A percentile compares a stretch with the other conserved stretches of the same genome.
These are phyloP conservation scores for Radiomyces spectabilis DNA, from an alignment of 192 early-diverging fungal genomes.

Conservation along the genomic window DNA sequence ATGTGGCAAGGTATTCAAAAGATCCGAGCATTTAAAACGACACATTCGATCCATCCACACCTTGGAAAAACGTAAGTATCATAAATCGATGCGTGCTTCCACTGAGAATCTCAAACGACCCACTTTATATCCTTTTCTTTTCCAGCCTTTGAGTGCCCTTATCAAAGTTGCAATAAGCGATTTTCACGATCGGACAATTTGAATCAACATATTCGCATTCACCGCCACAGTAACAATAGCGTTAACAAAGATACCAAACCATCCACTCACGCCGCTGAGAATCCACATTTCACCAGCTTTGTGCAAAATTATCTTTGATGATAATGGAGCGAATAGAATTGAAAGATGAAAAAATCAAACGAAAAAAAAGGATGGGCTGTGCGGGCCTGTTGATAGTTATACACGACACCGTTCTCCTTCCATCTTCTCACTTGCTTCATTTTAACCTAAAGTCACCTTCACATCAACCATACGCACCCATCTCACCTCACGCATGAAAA, in stretches of 20 bases:
- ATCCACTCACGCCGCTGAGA: neutral
- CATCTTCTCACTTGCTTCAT: neutral
- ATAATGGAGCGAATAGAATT: too few species aligned
- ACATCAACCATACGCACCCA: too few species aligned
- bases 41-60: slow-evolving; percentile 56
- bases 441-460: neutral
- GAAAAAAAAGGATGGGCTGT: neutral
- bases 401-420: neutral
- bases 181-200: slow-evolving; percentile 50
- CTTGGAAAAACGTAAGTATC: slow-evolving; percentile 52
- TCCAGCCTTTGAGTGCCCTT: slow-evolving; percentile 43
- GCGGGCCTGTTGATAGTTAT: neutral
- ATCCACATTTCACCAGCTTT: slow-evolving; percentile 1
- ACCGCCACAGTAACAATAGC: slow-evolving; percentile 31
- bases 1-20: slow-evolving; percentile 53
- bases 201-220: slow-evolving; percentile 49
- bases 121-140: neutral
- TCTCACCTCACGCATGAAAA: too few species aligned
- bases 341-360: too few species aligned
- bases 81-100: too few species aligned
- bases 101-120: too few species aligned
- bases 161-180: slow-evolving; percentile 42
- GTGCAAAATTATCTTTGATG: slow-evolving; percentile 3
- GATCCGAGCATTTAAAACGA: slow-evolving; percentile 54
- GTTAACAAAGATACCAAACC: neutral